Evolutionary conservation across 495 filamentous ascomycete species (phyloP).

Genomic region (Penicillium riverlandense): DNA sequence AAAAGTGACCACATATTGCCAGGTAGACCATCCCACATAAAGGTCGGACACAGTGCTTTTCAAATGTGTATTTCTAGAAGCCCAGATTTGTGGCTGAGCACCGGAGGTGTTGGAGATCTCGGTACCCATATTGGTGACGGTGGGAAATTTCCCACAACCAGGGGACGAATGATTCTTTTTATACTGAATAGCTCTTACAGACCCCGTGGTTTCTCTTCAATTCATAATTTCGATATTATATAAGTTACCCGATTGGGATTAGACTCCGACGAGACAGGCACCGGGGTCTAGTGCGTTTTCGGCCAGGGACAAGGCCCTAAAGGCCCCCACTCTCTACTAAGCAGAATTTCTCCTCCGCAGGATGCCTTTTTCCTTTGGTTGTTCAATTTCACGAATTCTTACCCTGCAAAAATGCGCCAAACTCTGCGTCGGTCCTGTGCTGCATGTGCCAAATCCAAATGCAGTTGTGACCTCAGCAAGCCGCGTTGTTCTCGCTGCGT

Average conservation of each 20-base stretch:
- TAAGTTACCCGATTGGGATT: constrained; percentile 12
- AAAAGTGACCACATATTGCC: constrained; percentile 23
- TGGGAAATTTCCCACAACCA: too few relatives aligned
- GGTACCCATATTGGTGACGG: background rate
- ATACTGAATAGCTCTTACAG: too few relatives aligned
- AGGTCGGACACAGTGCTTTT: background rate
- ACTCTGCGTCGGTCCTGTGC: constrained; percentile 44
- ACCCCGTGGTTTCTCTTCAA: too few relatives aligned
- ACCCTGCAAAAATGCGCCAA: constrained; percentile 28
- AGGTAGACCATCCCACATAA: constrained; percentile 10
- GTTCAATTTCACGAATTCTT: background rate
- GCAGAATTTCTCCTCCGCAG: too few relatives aligned
- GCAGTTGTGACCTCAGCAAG: constrained; percentile 39
- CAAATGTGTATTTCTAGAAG: background rate
- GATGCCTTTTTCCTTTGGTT: background rate
- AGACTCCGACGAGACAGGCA: constrained; percentile 13
- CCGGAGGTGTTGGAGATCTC: constrained; percentile 5
- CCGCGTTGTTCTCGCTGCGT: constrained; percentile 44
- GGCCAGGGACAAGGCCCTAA: background rate
- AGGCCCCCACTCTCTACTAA: too few relatives aligned
- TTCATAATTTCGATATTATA: background rate
- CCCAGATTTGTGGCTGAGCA: constrained; percentile 1
- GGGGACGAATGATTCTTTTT: too few relatives aligned
- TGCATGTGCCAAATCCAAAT: constrained; percentile 42
- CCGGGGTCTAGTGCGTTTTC: constrained; percentile 19